Base-by-base conservation (phyloP, 495 filamentous ascomycete species). In the Margaritispora aquatica region DNA sequence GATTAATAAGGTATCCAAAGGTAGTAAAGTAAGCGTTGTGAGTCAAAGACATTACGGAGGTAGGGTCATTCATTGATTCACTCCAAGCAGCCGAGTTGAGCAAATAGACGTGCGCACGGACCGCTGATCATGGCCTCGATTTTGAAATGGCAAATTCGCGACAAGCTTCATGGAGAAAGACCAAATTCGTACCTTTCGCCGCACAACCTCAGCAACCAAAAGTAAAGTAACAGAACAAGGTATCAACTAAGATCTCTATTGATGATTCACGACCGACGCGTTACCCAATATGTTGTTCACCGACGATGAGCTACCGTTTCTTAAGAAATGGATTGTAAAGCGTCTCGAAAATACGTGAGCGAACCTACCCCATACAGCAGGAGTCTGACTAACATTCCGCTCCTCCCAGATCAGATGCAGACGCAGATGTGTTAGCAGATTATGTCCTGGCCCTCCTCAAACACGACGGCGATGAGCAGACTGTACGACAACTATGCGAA, bases 381-480 rank as follows among this genome's bases (percentile, higher is more conserved):
- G 24, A 44, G 24, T 21, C 26, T 48, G 17, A 21, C 17, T 27
- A 49, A 31, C 44, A 53, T 22, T 47, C 49, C 41, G 0, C n/a
- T 20, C 24, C 19, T 44, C 19, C 62, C 31, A 96, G 90, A 57
- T 96, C 92, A 15, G 94, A 97, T 71, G 94, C 92, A 50, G 94
- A 98, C 70, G 86, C 90, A 26, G 92, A 96, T 66, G 90, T 98
- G 2, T 86, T 98, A 17, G 92, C 92, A 27, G 94, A 98, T 68
- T 98, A 97, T 68, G 89, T 98, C 0, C 76, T 97, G 27, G 93
- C 93, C n/a, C 83, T 98, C 10, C 77, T 96, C 29, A 83, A 83
- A 56, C 85, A 89, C 54, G 90, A 96, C 65, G 88, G 88, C 60
- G 80, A 84, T 21, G 80, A 83, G n/a, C 81, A 87, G 3, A 79